Base-by-base conservation (phyloP, 768 basidiomycete species). In the Chalciporus pseudorubinellus region DNA sequence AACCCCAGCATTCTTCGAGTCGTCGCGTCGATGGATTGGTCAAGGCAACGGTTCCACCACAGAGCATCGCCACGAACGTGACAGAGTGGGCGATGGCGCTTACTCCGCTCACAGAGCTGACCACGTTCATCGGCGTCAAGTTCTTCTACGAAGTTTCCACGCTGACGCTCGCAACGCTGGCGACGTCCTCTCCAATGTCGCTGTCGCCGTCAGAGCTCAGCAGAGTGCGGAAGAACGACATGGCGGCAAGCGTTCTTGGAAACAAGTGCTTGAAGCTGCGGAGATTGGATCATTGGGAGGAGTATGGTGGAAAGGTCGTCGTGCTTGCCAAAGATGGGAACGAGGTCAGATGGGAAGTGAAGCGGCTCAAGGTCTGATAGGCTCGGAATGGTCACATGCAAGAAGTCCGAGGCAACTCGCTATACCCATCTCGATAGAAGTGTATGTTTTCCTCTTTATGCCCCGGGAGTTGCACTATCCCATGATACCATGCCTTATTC, bases 241-340 rank as follows among this genome's bases (percentile, higher is more conserved):
- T 82, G 65, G 77, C 79, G 19, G 83, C 84, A 34, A 72, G 74
- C 12, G 65, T 82, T 62, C 67, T 87, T 50, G 80, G 80, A 6
- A 84, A 83, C 81, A 82, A 80, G 65, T 86, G 84, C 60, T 56
- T 67, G 19, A 84, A 80, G 65, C 59, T 87, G 59, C 68, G 82
- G 48, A 67, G 84, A 60, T 61, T 87, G 26, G 84, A 87, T 64
- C 78, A 85, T 66, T 87, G 84, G 84, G 83, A 85, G 26, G 78
- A 80, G n/a, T 39, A 43, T 13, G 42, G 49, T 2, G 76, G 74
- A 0, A 80, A 72, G 65, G 77, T 83, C 11, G 70, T 85, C 34
- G 76, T 83, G 1, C 70, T 85, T 26, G 61, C 73, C 3, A 67
- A 70, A 50, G 77, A 80, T 34, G 72, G 67, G 2, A 72, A 62